Conservation (phyloP, 2,329 filamentous ascomycete genomes). For the Colletotrichum costaricense region DNA sequence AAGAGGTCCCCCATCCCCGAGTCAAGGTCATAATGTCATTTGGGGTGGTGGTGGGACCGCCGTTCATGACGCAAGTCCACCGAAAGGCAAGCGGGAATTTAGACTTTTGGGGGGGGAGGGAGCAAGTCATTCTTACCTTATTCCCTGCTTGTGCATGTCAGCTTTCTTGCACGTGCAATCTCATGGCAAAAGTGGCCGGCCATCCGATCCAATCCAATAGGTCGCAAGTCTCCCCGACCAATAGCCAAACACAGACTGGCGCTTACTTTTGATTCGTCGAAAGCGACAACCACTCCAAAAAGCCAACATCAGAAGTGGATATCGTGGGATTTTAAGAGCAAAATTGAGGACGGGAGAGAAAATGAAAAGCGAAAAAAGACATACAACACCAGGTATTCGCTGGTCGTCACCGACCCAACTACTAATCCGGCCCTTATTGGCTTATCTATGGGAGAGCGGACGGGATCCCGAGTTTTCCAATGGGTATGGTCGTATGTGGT, state of each 20-base stretch:
- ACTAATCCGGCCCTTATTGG: not conserved
- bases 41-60: not conserved
- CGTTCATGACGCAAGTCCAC: not conserved
- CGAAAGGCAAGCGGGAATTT: not conserved
- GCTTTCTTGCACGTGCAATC: not conserved
- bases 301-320: too few relatives aligned
- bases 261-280: not conserved
- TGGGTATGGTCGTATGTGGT: not conserved
- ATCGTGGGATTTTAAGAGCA: not conserved
- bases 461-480: not conserved
- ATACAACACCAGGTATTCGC: not conserved
- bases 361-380: not conserved
- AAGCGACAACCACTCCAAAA: not conserved
- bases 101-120: not conserved
- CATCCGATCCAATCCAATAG: too few relatives aligned
- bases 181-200: too few relatives aligned
- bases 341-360: not conserved
- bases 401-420: not conserved
- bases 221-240: too few relatives aligned
- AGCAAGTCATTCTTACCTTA: not conserved
- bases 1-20: not conserved
- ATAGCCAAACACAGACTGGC: not conserved
- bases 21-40: not conserved
- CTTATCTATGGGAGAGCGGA: not conserved
- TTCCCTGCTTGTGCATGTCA: not conserved